Percentiles rank a stretch among this genome's conserved stretches.
These are phyloP conservation scores for Pythium angustatum DNA, from an alignment of 352 stramenopile genomes.

Conservation along the genomic window DNA sequence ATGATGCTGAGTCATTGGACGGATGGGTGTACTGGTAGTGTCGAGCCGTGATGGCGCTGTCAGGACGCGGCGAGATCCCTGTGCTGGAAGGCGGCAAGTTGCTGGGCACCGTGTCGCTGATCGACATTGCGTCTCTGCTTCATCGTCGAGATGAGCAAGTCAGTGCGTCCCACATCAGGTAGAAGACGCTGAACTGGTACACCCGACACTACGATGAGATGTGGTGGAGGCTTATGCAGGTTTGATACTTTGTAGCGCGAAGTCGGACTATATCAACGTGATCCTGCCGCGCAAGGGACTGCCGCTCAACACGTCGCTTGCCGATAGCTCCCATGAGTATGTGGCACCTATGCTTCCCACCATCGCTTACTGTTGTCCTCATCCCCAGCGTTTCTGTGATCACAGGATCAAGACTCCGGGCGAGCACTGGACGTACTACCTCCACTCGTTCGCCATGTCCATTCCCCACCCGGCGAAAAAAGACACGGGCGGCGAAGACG, in stretches of 20 bases:
- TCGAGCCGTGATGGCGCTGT: conserved; percentile 76
- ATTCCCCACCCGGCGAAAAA: conserved; percentile 79
- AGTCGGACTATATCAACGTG: conserved; percentile 89
- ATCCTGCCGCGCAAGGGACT: conserved; percentile 82
- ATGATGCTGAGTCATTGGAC: neutral
- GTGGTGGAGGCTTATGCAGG: too few species aligned
- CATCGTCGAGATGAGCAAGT: conserved; percentile 60
- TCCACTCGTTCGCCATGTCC: conserved; percentile 74
- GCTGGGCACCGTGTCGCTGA: conserved; percentile 77
- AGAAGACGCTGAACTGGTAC: neutral
- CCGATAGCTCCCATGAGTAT: conserved; percentile 33
- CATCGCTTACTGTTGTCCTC: neutral
- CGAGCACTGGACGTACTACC: conserved; percentile 57
- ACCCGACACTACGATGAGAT: too few species aligned
- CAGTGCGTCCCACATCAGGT: conserved; percentile 55
- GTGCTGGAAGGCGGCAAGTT: conserved; percentile 71
- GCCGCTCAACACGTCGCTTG: conserved; percentile 62
- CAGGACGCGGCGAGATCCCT: conserved; percentile 61
- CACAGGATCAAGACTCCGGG: conserved; percentile 10
- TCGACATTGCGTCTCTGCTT: conserved; percentile 74
- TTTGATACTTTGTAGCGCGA: too few species aligned
- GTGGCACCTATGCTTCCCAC: neutral
- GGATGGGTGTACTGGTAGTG: conserved; percentile 38
- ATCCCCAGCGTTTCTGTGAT: neutral
- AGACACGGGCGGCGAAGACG: conserved; percentile 88